These are phyloP conservation scores for Sordaria brevicollis DNA, from an alignment of 495 filamentous ascomycete genomes.

Conservation along the genomic window DNA sequence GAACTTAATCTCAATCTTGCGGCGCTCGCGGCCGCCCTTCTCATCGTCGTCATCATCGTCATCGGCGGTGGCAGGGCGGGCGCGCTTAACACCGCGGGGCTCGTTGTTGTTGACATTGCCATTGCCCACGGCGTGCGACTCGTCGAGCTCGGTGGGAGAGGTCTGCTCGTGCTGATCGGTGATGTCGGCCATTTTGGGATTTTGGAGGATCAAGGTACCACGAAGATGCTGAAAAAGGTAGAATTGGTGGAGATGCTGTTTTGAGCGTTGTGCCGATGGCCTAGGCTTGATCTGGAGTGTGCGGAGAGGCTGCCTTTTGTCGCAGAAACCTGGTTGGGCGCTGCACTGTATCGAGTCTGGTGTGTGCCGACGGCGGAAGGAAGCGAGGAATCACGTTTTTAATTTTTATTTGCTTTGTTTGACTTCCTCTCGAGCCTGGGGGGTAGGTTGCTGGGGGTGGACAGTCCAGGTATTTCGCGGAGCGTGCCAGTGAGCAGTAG, in stretches of 20 bases:
- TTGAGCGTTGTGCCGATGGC: conserved; percentile 48
- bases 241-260: conserved; percentile 45
- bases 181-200: conserved; percentile 47
- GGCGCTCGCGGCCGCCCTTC: conserved; percentile 93
- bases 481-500: not conserved
- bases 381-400: conserved; percentile 33
- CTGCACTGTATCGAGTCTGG: conserved; percentile 44
- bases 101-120: conserved; percentile 48
- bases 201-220: conserved; percentile 36
- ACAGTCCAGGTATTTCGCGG: conserved; percentile 20
- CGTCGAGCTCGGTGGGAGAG: conserved; percentile 50
- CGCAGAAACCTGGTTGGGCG: conserved; percentile 43
- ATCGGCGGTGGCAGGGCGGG: conserved; percentile 70
- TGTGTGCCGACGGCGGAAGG: conserved; percentile 31
- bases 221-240: conserved; percentile 31
- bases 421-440: conserved; percentile 8
- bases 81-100: conserved; percentile 79
- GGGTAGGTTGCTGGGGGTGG: not conserved
- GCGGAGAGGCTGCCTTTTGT: conserved; percentile 42
- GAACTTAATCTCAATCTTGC: conserved; percentile 99
- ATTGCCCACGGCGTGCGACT: conserved; percentile 53
- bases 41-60: conserved; percentile 98
- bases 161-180: conserved; percentile 51
- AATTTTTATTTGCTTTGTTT: conserved; percentile 31
- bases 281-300: conserved; percentile 49